Percentiles rank a stretch among this genome's conserved stretches.
phyloP scores from a whole-genome alignment of 2,329 filamentous ascomycete genomes.

The Trichocomaceae sp. region DNA sequence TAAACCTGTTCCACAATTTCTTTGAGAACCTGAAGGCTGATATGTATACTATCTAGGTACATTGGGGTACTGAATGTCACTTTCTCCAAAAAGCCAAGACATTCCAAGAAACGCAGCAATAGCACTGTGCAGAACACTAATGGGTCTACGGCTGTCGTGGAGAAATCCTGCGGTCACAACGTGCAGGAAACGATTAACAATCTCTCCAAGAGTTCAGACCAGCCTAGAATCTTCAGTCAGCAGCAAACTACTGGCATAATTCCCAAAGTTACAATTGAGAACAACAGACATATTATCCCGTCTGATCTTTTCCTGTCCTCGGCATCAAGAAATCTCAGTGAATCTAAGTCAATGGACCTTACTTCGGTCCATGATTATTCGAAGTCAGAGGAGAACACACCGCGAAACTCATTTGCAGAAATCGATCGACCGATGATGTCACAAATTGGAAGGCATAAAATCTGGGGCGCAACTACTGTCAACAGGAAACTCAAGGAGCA shows the following conservation, averaged over 20 bases:
- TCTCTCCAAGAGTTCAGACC: constrained; percentile 19
- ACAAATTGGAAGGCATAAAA: constrained; percentile 44
- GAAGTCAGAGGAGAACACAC: constrained; percentile 11
- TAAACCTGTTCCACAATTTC: too few relatives aligned
- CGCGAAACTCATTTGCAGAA: constrained; percentile 13
- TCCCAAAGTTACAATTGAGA: constrained; percentile 86
- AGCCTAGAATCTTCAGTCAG: constrained; percentile 59
- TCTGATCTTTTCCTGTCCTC: constrained; percentile 67
- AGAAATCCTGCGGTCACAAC: constrained; percentile 15
- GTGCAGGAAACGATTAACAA: constrained; percentile 1
- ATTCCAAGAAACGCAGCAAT: constrained; percentile 39
- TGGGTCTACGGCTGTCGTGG: constrained; percentile 12
- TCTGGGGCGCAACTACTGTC: constrained; percentile 86
- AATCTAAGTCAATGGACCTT: constrained; percentile 18
- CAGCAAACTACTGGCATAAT: constrained; percentile 68
- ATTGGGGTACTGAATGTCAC: constrained; percentile 96
- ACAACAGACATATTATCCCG: constrained; percentile 89
- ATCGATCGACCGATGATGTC: constrained; percentile 23
- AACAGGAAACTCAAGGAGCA: constrained; percentile 84
- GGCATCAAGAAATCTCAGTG: constrained; percentile 32
- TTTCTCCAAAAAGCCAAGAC: constrained; percentile 75
- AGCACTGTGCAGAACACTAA: constrained; percentile 14
- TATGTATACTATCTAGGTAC: constrained; percentile 57
- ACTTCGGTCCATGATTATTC: constrained; percentile 18
- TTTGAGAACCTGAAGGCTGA: background rate